Evolutionary conservation across 352 stramenopile species (phyloP).

Genomic region (Phytophthora colocasiae): DNA sequence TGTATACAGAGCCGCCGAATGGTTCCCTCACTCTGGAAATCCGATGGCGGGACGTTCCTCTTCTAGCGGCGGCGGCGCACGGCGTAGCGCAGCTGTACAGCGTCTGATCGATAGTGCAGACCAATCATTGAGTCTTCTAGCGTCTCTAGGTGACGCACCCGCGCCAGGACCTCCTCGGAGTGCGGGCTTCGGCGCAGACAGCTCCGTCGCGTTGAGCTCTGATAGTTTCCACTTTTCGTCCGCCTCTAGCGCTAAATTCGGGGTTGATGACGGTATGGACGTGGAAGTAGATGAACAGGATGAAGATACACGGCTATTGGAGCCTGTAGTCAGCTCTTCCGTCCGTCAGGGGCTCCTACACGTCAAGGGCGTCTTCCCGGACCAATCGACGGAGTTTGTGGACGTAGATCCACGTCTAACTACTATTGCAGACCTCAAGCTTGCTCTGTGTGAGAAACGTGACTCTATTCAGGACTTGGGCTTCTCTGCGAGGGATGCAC

Average conservation of each 20-base stretch:
- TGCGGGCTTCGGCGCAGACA: constrained; percentile 17
- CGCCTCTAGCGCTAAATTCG: constrained; percentile 3
- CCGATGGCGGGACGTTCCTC: constrained; percentile 35
- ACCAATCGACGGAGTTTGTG: constrained; percentile 84
- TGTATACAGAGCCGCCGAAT: not conserved
- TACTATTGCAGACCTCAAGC: constrained; percentile 77
- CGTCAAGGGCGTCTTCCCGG: constrained; percentile 83
- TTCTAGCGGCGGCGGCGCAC: constrained; percentile 16
- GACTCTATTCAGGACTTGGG: constrained; percentile 50
- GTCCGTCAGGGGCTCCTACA: constrained; percentile 69
- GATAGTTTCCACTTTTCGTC: constrained; percentile 53
- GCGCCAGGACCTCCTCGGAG: constrained; percentile 10
- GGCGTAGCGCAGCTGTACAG: constrained; percentile 65
- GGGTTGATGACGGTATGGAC: constrained; percentile 19
- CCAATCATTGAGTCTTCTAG: constrained; percentile 70
- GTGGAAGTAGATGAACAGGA: constrained; percentile 8
- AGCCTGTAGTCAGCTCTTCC: constrained; percentile 58
- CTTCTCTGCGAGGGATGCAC: constrained; percentile 51
- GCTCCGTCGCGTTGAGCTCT: constrained; percentile 24
- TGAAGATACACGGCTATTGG: constrained; percentile 22
- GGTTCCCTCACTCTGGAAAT: constrained; percentile 23
- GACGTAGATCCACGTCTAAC: constrained; percentile 78
- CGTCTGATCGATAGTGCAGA: constrained; percentile 83
- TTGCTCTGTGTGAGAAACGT: constrained; percentile 65
- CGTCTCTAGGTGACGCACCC: constrained; percentile 58